Conservation (phyloP, 2,329 filamentous ascomycete genomes). For the Diaporthe velutina region DNA sequence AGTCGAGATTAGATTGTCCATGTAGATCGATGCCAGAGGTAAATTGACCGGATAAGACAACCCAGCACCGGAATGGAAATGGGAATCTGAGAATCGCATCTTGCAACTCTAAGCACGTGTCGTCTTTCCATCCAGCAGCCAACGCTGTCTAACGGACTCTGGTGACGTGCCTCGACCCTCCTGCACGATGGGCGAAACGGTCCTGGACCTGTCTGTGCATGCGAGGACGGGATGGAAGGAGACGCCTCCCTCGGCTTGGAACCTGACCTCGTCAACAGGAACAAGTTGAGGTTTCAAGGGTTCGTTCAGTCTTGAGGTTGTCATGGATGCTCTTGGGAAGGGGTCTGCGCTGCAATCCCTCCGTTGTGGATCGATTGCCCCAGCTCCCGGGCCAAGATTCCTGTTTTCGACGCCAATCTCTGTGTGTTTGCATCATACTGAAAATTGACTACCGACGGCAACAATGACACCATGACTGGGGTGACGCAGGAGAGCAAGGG, state of each 20-base stretch:
- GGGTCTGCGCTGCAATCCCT: not conserved
- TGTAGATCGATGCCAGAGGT: constrained; percentile 17
- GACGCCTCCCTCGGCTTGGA: not conserved
- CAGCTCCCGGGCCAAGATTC: not conserved
- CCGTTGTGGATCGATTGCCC: not conserved
- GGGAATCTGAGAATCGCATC: constrained; percentile 26
- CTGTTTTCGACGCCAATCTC: constrained; percentile 12
- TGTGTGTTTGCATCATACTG: constrained; percentile 15
- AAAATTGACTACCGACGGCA: not conserved
- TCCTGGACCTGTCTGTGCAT: not conserved
- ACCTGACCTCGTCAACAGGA: not conserved
- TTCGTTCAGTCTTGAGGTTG: not conserved
- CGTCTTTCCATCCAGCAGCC: not conserved
- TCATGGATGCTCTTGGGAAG: not conserved
- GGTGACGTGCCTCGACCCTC: not conserved
- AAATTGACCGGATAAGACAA: not conserved
- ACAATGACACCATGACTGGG: not conserved
- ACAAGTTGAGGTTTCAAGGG: not conserved
- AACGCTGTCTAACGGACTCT: not conserved
- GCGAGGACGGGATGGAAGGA: not conserved
- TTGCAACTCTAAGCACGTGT: not conserved
- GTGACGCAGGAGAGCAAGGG: not conserved
- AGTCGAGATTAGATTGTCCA: not conserved
- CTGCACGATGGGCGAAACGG: not conserved
- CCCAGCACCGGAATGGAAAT: constrained; percentile 13